These are phyloP conservation scores for Fusarium veterinarium DNA, from an alignment of 2,329 filamentous ascomycete genomes.

Conservation along the genomic window DNA sequence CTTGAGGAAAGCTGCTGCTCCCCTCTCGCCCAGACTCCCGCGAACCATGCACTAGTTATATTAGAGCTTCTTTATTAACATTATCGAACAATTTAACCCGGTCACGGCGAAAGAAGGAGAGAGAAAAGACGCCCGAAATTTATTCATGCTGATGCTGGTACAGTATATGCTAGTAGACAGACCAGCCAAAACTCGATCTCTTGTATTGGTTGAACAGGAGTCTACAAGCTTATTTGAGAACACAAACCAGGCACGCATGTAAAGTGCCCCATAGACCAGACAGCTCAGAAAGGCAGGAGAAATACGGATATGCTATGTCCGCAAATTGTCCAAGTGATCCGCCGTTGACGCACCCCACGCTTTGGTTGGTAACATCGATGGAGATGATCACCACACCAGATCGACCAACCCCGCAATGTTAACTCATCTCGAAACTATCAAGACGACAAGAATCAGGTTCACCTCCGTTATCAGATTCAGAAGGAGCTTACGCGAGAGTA, in stretches of 20 bases:
- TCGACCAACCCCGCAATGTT: conserved; percentile 43
- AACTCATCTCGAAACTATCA: conserved; percentile 11
- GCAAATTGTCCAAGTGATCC: conserved; percentile 20
- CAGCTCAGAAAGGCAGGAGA: neutral
- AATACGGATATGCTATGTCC: neutral
- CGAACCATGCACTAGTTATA: neutral
- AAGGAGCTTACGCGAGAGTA: neutral
- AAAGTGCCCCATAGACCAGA: neutral
- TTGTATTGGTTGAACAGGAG: neutral
- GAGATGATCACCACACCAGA: conserved; percentile 39
- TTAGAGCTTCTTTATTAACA: neutral
- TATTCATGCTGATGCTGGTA: neutral
- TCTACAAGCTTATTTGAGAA: neutral
- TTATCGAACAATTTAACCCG: neutral
- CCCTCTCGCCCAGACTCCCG: neutral
- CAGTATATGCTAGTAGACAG: neutral
- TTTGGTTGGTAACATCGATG: conserved; percentile 32
- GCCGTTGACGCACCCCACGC: conserved; percentile 36
- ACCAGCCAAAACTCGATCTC: neutral
- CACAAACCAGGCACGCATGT: neutral
- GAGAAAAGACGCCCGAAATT: neutral
- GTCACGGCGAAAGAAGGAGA: neutral
- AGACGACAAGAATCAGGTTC: neutral
- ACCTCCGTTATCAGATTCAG: neutral
- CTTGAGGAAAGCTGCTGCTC: neutral